Evolutionary conservation across 1,284 basidiomycete genomes (phyloP), one percentile per base, ranked within the genome.

Genomic region (Cryptococcus hybrid): DNA sequence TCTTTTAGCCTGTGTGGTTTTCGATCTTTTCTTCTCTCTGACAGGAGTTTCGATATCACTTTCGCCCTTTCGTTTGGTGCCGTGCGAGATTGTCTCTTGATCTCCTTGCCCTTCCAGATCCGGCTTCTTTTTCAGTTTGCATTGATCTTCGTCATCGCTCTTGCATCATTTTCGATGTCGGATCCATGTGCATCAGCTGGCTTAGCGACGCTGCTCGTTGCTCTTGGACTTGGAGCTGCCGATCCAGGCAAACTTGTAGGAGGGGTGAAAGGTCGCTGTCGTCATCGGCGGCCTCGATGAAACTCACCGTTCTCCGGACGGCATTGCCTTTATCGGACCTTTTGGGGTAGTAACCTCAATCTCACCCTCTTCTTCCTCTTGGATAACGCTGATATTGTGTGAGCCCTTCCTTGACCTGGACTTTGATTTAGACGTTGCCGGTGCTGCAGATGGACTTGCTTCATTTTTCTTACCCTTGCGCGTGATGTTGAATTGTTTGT

Each of bases 321-420:
- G 8, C 48, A 18, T 15, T 52, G 54, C 15, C 38, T 13, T 36
- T 46, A 30, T 30, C 30, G 30, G 30, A 30, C 30, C 30, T 30
- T 4, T 30, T 30, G 30, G 30, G 18, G 18, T 18, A 18, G 18
- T 18, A 18, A 18, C 18, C 18, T 18, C 18, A 18, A 18, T 18
- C 5, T 7, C 46, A 8, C 12, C 57, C 77, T 78, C 36, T 80
- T 75, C 76, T 34, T 75, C 64, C 47, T 75, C 66, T 59, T 71
- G 67, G 7, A 75, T 18, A 51, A 51, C 59, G 39, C 58, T n/a
- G 34, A 42, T 42, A 42, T 42, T n/a, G 40, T n/a, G 9, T 9
- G 9, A 9, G n/a, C 9, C n/a, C 40, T 42, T 42, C 40, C n/a
- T 42, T n/a, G n/a, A 42, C 40, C n/a, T 42, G 40, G 9, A 18